phyloP scores from a whole-genome alignment of 2,329 filamentous ascomycete species.

The Monosporascus sp. region DNA sequence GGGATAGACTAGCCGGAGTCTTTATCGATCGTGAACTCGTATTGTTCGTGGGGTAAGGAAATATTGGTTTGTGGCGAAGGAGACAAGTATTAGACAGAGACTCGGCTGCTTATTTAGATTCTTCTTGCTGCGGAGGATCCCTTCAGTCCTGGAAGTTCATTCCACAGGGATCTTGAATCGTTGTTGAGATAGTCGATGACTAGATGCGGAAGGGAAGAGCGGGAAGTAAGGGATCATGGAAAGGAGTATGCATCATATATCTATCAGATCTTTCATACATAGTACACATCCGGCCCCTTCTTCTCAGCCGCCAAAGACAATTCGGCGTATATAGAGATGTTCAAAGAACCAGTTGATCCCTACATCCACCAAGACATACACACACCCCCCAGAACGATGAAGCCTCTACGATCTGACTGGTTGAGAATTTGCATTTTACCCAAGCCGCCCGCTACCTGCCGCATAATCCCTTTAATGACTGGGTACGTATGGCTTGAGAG shows the following conservation, averaged over 20 bases:
- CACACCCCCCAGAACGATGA: conserved; percentile 19
- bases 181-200: not conserved
- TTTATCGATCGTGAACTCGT: not conserved
- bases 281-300: not conserved
- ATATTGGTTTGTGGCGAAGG: not conserved
- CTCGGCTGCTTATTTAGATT: not conserved
- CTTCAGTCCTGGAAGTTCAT: not conserved
- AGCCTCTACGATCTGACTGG: conserved; percentile 21
- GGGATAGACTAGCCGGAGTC: not conserved
- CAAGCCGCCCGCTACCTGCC: conserved; percentile 23
- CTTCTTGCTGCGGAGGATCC: not conserved
- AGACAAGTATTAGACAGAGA: not conserved
- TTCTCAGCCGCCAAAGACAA: not conserved
- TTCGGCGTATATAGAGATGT: not conserved
- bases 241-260: not conserved
- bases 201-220: not conserved
- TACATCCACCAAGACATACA: conserved; percentile 13
- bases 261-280: not conserved
- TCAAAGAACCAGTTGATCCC: conserved; percentile 1
- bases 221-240: not conserved
- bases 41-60: not conserved
- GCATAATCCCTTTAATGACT: conserved; percentile 20
- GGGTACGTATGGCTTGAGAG: conserved; percentile 11
- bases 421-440: conserved; percentile 14
- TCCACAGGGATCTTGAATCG: not conserved